These are phyloP conservation scores for Plasmodium malariae DNA, from an alignment of 169 alveolate species.

Conservation along the genomic window DNA sequence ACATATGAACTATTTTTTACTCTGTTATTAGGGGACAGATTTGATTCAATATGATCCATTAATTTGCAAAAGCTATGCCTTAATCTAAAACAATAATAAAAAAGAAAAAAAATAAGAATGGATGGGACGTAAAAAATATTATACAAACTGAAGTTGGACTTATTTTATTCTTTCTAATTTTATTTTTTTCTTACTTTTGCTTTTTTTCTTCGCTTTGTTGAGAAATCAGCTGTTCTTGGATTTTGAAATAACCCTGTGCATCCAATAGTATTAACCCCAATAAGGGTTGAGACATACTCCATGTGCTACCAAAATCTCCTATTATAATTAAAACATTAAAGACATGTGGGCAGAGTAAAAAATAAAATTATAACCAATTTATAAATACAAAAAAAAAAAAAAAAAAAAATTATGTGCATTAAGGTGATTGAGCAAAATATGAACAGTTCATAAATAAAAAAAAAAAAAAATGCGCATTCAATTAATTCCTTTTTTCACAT, in stretches of 20 bases:
- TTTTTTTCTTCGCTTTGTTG: slow-evolving; percentile 88
- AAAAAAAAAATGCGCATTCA: too few species aligned
- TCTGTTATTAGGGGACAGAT: slow-evolving; percentile 60
- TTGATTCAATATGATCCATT: slow-evolving; percentile 74
- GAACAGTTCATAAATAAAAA: too few species aligned
- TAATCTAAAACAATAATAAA: slow-evolving; percentile 15
- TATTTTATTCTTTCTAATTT: background rate
- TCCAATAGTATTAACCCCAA: slow-evolving; percentile 91
- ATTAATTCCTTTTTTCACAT: background rate
- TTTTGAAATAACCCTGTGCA: slow-evolving; percentile 84
- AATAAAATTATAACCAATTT: too few species aligned
- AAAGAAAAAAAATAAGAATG: background rate
- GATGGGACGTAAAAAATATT: background rate
- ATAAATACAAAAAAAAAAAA: too few species aligned
- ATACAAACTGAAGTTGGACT: background rate
- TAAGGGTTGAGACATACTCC: slow-evolving; percentile 93
- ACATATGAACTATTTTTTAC: slow-evolving; percentile 27
- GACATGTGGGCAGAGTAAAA: too few species aligned
- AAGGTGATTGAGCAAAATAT: too few species aligned
- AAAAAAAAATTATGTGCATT: too few species aligned
- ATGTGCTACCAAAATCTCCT: slow-evolving; percentile 91
- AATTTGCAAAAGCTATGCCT: slow-evolving; percentile 76
- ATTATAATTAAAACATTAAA: background rate
- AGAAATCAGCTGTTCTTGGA: slow-evolving; percentile 85
- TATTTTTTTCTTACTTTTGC: slow-evolving; percentile 77